Evolutionary conservation across 2,329 filamentous ascomycete genomes (phyloP), one percentile per base, ranked within the genome.

Genomic region (Fusarium foetens): DNA sequence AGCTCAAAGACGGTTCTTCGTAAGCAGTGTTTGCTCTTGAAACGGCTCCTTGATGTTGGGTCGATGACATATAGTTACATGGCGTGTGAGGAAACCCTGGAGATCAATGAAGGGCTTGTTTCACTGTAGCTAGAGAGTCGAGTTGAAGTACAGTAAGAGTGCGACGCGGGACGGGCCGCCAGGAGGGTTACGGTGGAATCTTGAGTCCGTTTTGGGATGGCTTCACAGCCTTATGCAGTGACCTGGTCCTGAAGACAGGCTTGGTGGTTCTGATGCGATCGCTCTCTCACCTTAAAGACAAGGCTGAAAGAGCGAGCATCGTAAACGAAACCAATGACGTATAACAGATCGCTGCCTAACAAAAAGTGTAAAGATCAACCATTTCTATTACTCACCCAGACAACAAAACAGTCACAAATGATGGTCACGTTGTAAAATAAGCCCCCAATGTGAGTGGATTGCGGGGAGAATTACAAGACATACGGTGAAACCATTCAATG

Each of bases 351-450:
- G 41, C 27, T 69, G 66, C 65, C 64, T 68, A 29, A 33, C 5
- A 16, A 8, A 4, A 36, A 33, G 41, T 21, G 33, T 31, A 48
- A 51, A 27, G 42, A 53, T 41, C 52, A 55, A 48, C 46, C 38
- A 38, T 23, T 52, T 63, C 49, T 39, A 41, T 51, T 31, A 49
- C 51, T 42, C 58, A 63, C 29, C 41, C 25, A 63, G 27, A 39
- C 48, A 38, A 46, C 42, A 27, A 45, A 68, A 41, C 43, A 68
- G 66, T 68, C 57, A 68, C 33, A 49, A 36, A 31, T 5, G 27
- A n/a, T 70, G 66, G 66, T 70, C 67, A 70, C 67, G 60, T 51
- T 70, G 13, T 49, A 55, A 25, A 25, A 36, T 29, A 16, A 70
- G 66, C 66, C 67, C 49, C 61, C 54, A 43, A 29, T 48, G 60